phyloP scores from a whole-genome alignment of 331 rosid genomes.

The Prunus yedoensis region DNA sequence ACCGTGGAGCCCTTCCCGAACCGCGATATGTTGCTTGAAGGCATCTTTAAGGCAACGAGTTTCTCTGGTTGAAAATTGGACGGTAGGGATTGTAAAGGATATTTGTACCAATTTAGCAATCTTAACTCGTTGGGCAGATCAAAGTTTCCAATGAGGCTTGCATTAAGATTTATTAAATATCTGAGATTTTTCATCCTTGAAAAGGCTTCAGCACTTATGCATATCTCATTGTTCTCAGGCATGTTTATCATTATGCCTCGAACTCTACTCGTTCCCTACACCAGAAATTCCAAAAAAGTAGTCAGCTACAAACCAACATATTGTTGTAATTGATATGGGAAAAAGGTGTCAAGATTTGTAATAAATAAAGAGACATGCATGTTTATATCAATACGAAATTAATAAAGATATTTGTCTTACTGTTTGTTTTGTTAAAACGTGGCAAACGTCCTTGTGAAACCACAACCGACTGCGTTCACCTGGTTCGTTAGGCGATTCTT shows the following conservation, averaged over 20 bases:
- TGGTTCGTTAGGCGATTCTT: not conserved
- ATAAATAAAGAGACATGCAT: no score
- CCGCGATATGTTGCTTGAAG: conserved; percentile 1
- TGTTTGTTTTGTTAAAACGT: conserved; percentile 1
- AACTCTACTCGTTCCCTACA: conserved; percentile 3
- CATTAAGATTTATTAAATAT: conserved; percentile 5
- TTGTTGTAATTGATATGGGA: no score
- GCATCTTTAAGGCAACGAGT: conserved; percentile 4
- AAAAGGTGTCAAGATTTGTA: not conserved
- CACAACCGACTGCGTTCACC: conserved; percentile 2
- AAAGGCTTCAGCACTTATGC: not conserved
- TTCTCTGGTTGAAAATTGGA: conserved; percentile 1
- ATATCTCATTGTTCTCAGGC: not conserved
- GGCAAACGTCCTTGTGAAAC: not conserved
- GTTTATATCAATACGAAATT: not conserved
- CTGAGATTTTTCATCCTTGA: conserved; percentile 4
- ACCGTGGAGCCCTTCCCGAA: not conserved
- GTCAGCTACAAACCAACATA: no score
- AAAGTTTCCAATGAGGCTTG: conserved; percentile 1
- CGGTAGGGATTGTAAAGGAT: conserved; percentile 2
- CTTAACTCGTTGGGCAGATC: conserved; percentile 10
- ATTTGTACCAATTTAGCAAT: not conserved
- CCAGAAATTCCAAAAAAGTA: no score
- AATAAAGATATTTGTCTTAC: not conserved
- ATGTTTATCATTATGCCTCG: not conserved